Evolutionary conservation across 257 asterid genomes (phyloP).

Genomic region (Capsicum rhomboideum): DNA sequence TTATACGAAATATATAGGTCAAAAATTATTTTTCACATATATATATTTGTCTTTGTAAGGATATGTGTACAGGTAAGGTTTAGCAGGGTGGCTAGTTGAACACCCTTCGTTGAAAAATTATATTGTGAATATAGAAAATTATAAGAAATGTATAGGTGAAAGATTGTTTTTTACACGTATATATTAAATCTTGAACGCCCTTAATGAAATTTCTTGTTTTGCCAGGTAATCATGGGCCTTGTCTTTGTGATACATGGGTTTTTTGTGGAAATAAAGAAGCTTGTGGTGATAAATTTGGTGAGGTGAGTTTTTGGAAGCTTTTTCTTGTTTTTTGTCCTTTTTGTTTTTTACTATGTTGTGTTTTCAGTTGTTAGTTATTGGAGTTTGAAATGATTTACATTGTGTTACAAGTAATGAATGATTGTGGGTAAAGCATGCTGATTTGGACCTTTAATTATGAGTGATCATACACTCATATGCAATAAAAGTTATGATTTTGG

Average conservation of each 20-base stretch:
- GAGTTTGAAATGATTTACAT: neutral
- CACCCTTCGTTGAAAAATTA: too few relatives aligned
- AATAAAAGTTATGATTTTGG: neutral
- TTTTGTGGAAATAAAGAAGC: conserved; percentile 71
- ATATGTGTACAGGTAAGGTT: too few relatives aligned
- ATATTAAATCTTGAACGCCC: too few relatives aligned
- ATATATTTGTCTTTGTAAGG: too few relatives aligned
- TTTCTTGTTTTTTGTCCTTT: neutral
- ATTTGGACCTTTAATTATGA: neutral
- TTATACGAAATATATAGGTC: too few relatives aligned
- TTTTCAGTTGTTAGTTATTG: neutral
- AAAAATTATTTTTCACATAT: too few relatives aligned
- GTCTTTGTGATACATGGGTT: conserved; percentile 94
- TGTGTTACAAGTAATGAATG: neutral
- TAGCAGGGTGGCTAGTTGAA: too few relatives aligned
- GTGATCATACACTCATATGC: neutral
- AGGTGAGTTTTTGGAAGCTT: conserved; percentile 37
- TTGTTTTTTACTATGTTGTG: neutral
- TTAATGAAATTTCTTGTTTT: too few relatives aligned
- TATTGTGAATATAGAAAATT: too few relatives aligned
- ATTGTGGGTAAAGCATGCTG: neutral
- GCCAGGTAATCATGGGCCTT: conserved; percentile 58
- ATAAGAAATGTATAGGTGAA: too few relatives aligned
- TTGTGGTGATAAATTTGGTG: conserved; percentile 81
- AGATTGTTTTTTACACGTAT: too few relatives aligned